Conservation (phyloP, 1,284 basidiomycete genomes). For the Gomphus sp. region DNA sequence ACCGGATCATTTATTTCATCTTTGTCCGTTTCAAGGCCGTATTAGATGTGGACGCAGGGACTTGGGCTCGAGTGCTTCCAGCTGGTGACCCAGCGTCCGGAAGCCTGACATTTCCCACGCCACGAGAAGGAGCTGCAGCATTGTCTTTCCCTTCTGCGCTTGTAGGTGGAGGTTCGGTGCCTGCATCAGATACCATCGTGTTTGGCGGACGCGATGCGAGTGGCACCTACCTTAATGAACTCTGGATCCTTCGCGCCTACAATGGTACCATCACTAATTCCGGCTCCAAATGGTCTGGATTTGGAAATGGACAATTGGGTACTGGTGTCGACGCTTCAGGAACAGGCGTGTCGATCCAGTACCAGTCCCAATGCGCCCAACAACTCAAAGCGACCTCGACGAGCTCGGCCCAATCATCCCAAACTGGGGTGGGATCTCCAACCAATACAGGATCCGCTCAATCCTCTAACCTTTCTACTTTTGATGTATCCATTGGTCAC, state of each 20-base stretch:
- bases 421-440: conserved; percentile 10
- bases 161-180: conserved; percentile 40
- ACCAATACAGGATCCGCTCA: conserved; percentile 6
- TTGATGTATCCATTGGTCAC: conserved; percentile 50
- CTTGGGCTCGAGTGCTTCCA: conserved; percentile 67
- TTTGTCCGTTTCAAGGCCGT: conserved; percentile 36
- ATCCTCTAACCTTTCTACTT: conserved; percentile 17
- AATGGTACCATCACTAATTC: conserved; percentile 45
- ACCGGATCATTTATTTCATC: background rate
- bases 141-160: conserved; percentile 44
- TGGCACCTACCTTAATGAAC: conserved; percentile 59
- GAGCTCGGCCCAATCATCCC: conserved; percentile 16
- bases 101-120: conserved; percentile 43
- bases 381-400: conserved; percentile 20
- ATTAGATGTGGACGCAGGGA: conserved; percentile 48
- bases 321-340: conserved; percentile 56
- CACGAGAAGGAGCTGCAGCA: conserved; percentile 62
- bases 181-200: conserved; percentile 64
- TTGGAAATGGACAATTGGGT: conserved; percentile 47
- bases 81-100: conserved; percentile 56
- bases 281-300: conserved; percentile 43
- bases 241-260: conserved; percentile 72
- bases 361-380: conserved; percentile 50
- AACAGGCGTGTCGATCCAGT: conserved; percentile 53
- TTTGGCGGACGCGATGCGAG: conserved; percentile 63